Conservation (phyloP, 2,329 filamentous ascomycete species). For the Fusarium cyanostomum region DNA sequence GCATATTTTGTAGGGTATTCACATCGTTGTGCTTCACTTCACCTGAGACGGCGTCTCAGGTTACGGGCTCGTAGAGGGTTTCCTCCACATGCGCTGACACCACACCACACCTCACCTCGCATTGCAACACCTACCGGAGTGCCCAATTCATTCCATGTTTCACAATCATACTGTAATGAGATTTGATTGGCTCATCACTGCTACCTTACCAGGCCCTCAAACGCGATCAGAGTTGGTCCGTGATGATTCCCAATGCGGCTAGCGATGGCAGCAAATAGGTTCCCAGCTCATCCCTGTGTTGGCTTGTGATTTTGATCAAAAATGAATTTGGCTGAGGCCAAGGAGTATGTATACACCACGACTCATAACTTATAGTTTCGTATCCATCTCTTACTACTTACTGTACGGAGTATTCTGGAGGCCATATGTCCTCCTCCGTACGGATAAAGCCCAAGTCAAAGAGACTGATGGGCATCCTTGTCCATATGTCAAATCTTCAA, state of each 20-base stretch:
- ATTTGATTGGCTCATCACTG: slow-evolving; percentile 21
- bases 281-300: not conserved
- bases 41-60: slow-evolving; percentile 52
- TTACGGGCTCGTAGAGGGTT: slow-evolving; percentile 37
- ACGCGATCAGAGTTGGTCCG: slow-evolving; percentile 30
- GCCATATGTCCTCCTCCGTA: not conserved
- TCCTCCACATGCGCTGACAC: slow-evolving; percentile 37
- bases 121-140: slow-evolving; percentile 17
- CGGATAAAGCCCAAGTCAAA: not conserved
- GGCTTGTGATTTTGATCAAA: slow-evolving; percentile 3
- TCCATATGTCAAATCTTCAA: not conserved
- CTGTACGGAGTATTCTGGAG: too few species aligned
- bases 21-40: slow-evolving; percentile 36
- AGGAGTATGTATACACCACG: not conserved
- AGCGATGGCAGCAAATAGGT: slow-evolving; percentile 17
- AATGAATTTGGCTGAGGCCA: not conserved
- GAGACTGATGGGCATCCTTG: slow-evolving; percentile 7
- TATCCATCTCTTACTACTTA: too few species aligned
- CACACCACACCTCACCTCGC: slow-evolving; percentile 30
- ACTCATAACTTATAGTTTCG: too few species aligned
- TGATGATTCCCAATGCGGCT: slow-evolving; percentile 20
- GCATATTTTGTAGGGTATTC: not conserved
- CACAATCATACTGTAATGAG: slow-evolving; percentile 15
- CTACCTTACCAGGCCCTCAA: slow-evolving; percentile 17
- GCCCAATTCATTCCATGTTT: slow-evolving; percentile 34